A percentile compares a stretch with the other conserved stretches of the same genome.
Conservation (phyloP, 495 filamentous ascomycete genomes). For the Neurospora africana region DNA sequence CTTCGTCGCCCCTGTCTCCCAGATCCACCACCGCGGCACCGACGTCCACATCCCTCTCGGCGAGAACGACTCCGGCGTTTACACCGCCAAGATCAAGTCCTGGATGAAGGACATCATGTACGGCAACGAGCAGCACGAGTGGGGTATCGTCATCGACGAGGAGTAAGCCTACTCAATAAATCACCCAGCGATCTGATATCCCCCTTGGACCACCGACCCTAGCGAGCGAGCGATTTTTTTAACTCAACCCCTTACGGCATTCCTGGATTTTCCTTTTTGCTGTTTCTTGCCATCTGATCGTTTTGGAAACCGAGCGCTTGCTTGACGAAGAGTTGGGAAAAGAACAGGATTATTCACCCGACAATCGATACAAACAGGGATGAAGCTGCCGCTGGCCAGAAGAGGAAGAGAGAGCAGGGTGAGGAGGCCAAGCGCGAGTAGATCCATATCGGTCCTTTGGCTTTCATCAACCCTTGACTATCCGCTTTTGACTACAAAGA, state of each 20-base stretch:
- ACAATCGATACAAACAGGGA: not conserved
- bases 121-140: conserved; percentile 67
- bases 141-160: conserved; percentile 66
- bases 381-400: not conserved
- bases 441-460: not conserved
- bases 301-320: not conserved
- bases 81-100: conserved; percentile 59
- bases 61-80: conserved; percentile 45
- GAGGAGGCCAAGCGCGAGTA: not conserved
- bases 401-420: not conserved
- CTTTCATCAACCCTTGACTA: not conserved
- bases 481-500: no score
- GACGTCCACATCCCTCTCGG: conserved; percentile 57
- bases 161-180: conserved; percentile 16
- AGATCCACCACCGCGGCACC: conserved; percentile 60
- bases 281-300: not conserved
- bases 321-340: not conserved
- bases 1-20: conserved; percentile 67
- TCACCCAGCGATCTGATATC: not conserved
- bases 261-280: not conserved
- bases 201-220: not conserved
- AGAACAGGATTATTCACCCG: not conserved
- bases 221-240: not conserved
- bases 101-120: conserved; percentile 84
- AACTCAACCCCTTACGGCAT: not conserved